Evolutionary conservation across 2,329 filamentous ascomycete genomes (phyloP).

Genomic region (Neoascochyta sp.): DNA sequence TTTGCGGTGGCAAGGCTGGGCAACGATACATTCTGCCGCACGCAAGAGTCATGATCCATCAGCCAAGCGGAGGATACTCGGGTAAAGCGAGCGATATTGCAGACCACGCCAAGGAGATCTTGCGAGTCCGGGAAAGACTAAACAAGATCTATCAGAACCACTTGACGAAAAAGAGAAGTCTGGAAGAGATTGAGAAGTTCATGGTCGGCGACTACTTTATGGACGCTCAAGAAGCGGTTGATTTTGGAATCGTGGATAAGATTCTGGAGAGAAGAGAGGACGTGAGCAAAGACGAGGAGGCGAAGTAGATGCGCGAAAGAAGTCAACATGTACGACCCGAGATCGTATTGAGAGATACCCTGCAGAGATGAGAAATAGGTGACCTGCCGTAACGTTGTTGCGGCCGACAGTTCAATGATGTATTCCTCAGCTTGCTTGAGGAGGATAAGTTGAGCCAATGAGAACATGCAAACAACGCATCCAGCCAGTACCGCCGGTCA

Average conservation of each 20-base stretch:
- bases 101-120: conserved; percentile 95
- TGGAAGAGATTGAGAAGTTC: conserved; percentile 84
- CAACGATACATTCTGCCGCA: conserved; percentile 90
- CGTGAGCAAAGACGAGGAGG: conserved; percentile 39
- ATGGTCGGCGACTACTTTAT: conserved; percentile 98
- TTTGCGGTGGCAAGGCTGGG: conserved; percentile 79
- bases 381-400: too few relatives aligned
- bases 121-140: conserved; percentile 76
- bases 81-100: conserved; percentile 77
- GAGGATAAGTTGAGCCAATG: too few relatives aligned
- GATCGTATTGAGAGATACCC: too few relatives aligned
- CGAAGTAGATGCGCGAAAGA: too few relatives aligned
- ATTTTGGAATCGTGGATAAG: conserved; percentile 88
- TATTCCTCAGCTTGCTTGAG: too few relatives aligned
- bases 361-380: too few relatives aligned
- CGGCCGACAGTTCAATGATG: too few relatives aligned
- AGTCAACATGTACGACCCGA: too few relatives aligned
- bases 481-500: too few relatives aligned
- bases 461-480: too few relatives aligned
- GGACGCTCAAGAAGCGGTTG: conserved; percentile 80
- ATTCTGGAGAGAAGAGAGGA: conserved; percentile 66
- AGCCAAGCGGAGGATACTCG: conserved; percentile 73
- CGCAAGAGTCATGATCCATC: conserved; percentile 94
- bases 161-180: conserved; percentile 70
- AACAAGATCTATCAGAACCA: conserved; percentile 88